phyloP scores from a whole-genome alignment of 768 basidiomycete species.

The Lactifluus rugatus region DNA sequence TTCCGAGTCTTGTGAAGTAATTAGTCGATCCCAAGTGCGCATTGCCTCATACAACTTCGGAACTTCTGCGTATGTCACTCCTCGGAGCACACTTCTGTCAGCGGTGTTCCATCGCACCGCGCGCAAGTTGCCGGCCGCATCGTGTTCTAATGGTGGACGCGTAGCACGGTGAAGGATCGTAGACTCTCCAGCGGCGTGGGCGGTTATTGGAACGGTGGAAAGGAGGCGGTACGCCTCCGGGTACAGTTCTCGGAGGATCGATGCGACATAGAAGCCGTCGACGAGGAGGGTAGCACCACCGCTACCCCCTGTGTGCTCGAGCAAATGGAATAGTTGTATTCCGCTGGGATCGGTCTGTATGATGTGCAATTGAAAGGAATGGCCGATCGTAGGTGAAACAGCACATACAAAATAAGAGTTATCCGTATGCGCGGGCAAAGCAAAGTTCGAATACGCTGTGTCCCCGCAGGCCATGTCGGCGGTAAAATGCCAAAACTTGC shows the following conservation, averaged over 20 bases:
- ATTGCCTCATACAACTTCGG: conserved; percentile 67
- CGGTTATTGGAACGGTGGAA: conserved; percentile 56
- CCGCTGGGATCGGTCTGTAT: conserved; percentile 84
- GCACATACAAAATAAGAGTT: conserved; percentile 60
- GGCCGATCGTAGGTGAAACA: neutral
- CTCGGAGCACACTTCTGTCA: conserved; percentile 74
- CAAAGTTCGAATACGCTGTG: conserved; percentile 86
- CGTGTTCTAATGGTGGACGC: conserved; percentile 67
- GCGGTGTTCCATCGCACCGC: conserved; percentile 94
- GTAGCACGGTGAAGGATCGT: conserved; percentile 44
- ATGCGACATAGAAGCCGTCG: conserved; percentile 90
- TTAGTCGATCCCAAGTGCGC: conserved; percentile 60
- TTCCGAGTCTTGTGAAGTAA: conserved; percentile 76
- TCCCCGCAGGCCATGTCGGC: conserved; percentile 86
- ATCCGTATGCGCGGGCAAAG: conserved; percentile 78
- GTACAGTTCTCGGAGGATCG: conserved; percentile 60
- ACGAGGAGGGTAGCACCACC: conserved; percentile 90
- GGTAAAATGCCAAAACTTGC: conserved; percentile 96
- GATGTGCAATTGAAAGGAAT: neutral
- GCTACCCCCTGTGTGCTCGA: conserved; percentile 68
- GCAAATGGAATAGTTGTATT: conserved; percentile 91
- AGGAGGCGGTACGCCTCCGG: conserved; percentile 65
- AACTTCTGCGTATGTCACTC: conserved; percentile 47
- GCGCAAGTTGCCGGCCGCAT: conserved; percentile 47
- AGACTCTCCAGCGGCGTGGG: conserved; percentile 83